A percentile compares a stretch with the other conserved stretches of the same genome.
Conservation (phyloP, 768 basidiomycete genomes). For the Leccinum arenicola region DNA sequence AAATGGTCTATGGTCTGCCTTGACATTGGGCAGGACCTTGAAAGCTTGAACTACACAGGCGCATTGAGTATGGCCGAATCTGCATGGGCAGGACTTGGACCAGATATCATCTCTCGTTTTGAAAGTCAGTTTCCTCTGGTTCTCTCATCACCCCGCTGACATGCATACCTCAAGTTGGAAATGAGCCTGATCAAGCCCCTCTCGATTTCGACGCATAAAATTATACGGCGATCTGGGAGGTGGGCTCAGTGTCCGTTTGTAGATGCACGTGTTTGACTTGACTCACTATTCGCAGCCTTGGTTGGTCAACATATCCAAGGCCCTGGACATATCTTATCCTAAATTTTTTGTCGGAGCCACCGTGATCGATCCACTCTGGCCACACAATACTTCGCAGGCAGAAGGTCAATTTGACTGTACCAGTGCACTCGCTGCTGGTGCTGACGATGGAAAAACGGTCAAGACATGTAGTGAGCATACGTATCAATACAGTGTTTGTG, state of each 20-base stretch:
- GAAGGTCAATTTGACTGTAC: slow-evolving; percentile 41
- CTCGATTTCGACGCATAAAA: slow-evolving; percentile 32
- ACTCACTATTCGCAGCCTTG: slow-evolving; percentile 34
- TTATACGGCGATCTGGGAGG: slow-evolving; percentile 46
- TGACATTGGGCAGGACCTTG: slow-evolving; percentile 36
- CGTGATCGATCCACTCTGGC: slow-evolving; percentile 50
- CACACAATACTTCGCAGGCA: slow-evolving; percentile 41
- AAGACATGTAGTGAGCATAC: slow-evolving; percentile 52
- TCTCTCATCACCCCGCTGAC: not conserved
- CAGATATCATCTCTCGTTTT: slow-evolving; percentile 37
- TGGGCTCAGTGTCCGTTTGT: slow-evolving; percentile 17
- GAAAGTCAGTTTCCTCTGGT: slow-evolving; percentile 36
- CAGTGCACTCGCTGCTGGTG: slow-evolving; percentile 48
- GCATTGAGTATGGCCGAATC: slow-evolving; percentile 43
- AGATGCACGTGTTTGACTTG: not conserved
- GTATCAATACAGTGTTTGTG: slow-evolving; percentile 49
- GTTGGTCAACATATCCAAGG: slow-evolving; percentile 47
- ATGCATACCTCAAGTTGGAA: slow-evolving; percentile 38
- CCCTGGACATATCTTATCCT: slow-evolving; percentile 37
- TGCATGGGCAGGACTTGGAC: slow-evolving; percentile 37
- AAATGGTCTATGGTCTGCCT: not conserved
- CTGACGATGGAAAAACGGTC: slow-evolving; percentile 39
- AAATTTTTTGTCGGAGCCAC: slow-evolving; percentile 49
- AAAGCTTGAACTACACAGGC: slow-evolving; percentile 42
- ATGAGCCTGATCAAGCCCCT: slow-evolving; percentile 52